Percentiles rank a stretch among this genome's conserved stretches.
phyloP scores from a whole-genome alignment of 208 protist genomes.

The Phytomonas sp. region DNA sequence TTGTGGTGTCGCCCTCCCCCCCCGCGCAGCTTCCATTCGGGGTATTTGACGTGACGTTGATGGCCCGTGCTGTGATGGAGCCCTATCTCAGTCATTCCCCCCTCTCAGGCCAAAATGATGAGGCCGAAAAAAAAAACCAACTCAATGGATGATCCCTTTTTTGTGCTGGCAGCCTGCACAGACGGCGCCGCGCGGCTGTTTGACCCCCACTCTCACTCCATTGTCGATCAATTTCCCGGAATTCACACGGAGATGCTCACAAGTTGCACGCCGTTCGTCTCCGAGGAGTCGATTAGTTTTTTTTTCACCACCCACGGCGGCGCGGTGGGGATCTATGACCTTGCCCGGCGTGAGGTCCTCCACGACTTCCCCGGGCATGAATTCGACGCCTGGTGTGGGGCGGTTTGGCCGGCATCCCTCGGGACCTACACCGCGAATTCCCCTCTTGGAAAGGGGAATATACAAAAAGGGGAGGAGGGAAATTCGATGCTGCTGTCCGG shows the following conservation, averaged over 20 bases:
- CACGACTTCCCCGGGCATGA: constrained; percentile 49
- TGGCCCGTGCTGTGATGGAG: not conserved
- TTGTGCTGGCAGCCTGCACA: constrained; percentile 53
- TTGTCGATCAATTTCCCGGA: constrained; percentile 18
- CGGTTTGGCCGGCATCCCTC: constrained; percentile 21
- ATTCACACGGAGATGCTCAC: constrained; percentile 69
- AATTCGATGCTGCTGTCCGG: constrained; percentile 36
- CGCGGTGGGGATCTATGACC: constrained; percentile 39
- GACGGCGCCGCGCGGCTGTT: constrained; percentile 58
- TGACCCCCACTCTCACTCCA: constrained; percentile 16
- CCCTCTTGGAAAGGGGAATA: not conserved
- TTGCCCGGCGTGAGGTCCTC: constrained; percentile 14
- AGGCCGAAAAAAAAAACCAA: too few relatives aligned
- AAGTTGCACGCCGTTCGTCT: constrained; percentile 46
- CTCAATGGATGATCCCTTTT: too few relatives aligned
- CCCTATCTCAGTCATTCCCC: too few relatives aligned
- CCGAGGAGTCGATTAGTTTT: not conserved
- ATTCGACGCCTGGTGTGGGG: constrained; percentile 82
- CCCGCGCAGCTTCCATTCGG: constrained; percentile 17
- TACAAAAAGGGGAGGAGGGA: not conserved
- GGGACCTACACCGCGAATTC: constrained; percentile 2
- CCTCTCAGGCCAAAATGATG: too few relatives aligned
- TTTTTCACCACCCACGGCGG: constrained; percentile 73
- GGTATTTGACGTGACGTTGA: constrained; percentile 50
- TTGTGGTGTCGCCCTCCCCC: too few relatives aligned